Base-by-base conservation (phyloP, 129 eudicot species). In the sunflower (Helianthus annuus) region DNA sequence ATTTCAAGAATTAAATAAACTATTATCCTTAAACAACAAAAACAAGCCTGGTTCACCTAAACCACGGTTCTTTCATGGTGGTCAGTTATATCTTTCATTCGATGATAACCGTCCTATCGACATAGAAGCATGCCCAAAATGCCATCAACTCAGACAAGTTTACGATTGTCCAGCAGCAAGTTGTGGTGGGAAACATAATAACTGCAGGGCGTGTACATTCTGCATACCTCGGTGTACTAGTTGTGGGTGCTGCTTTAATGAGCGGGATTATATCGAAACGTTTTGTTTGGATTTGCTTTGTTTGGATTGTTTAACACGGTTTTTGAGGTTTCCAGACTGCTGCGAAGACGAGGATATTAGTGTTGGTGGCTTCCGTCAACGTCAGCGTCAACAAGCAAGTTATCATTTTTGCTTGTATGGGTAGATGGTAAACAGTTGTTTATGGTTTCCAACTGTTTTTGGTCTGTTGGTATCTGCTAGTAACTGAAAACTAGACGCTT, bases 41-140 rank as follows among this genome's bases (percentile, higher is more conserved):
- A 73, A 66, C 9, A 78, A 66, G 27, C 48, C 13, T 32, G 46
- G 15, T 27, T 44, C 68, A 59, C 77, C 49, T 17, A 88, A 84
- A 71, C 96, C 92, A 0, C 83, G 90, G 36, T 88, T 76, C 67
- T 80, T 78, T 34, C 70, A 71, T 42, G 79, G 70, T 3, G 88
- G 78, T 22, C 82, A 88, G 54, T n/a, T 71, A 29, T 72, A 84
- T 72, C 81, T 91, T 57, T 82, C 97, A 1, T 39, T 86, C 64
- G 96, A 91, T 7, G 90, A 88, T 73, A 91, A 88, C 52, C 88
- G 96, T 32, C 79, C 79, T 9, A 78, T 88, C 6, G 97, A 91
- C 74, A 62, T 91, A 12, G 97, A 91, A 63, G 62, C 65, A 22
- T 91, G 97, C 61, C 97, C 96, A 1, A 86, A 27, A 40, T 91